phyloP scores from a whole-genome alignment of 2,329 filamentous ascomycete species.

The Gaeumannomyces sp. region DNA sequence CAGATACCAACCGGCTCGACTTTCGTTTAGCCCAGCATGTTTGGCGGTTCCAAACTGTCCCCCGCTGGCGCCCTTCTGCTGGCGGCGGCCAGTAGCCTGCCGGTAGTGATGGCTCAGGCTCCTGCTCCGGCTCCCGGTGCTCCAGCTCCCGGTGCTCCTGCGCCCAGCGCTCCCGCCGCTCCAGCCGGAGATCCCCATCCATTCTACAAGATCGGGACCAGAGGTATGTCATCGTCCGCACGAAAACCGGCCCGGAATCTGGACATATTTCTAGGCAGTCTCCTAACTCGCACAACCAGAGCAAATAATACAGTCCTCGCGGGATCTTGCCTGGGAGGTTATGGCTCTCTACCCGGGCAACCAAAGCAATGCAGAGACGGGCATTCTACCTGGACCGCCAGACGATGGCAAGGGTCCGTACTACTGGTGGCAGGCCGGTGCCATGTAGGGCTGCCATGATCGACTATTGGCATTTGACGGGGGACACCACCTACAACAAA shows the following conservation, averaged over 20 bases:
- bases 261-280: no score
- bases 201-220: neutral
- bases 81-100: neutral
- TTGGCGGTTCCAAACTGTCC: neutral
- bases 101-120: neutral
- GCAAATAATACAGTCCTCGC: neutral
- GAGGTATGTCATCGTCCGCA: neutral
- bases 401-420: constrained; percentile 39
- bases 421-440: constrained; percentile 70
- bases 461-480: constrained; percentile 64
- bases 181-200: neutral
- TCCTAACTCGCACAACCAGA: neutral
- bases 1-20: neutral
- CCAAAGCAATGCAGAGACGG: constrained; percentile 39
- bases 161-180: neutral
- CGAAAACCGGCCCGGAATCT: no score
- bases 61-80: neutral
- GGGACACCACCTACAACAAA: constrained; percentile 56
- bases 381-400: constrained; percentile 50
- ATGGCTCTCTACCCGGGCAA: neutral
- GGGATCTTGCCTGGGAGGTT: neutral
- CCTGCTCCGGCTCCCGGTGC: no score
- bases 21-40: neutral
- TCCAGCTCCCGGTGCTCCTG: no score
- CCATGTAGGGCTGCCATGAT: constrained; percentile 63